Conservation (phyloP, 73 alveolate species). For the Halteria grandinella region DNA sequence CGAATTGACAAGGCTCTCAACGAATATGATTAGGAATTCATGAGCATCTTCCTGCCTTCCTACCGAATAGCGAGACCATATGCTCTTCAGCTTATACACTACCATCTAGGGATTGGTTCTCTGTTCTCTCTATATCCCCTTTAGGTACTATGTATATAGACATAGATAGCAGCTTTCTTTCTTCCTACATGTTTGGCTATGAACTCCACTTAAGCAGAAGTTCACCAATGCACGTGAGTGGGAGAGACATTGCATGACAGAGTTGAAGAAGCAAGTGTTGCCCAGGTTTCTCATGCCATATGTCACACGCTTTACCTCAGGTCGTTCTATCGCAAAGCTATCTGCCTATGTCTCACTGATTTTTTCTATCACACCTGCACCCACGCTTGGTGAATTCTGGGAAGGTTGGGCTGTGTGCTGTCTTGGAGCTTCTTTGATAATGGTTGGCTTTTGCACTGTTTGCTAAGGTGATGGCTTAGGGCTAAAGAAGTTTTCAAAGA, state of each 20-base stretch:
- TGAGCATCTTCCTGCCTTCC: slow-evolving; percentile 73
- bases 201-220: slow-evolving; percentile 2
- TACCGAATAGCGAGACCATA: slow-evolving; percentile 16
- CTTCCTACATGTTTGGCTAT: slow-evolving; percentile 21
- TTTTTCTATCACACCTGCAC: neutral
- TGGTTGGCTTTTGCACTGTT: neutral
- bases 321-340: neutral
- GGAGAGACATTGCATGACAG: slow-evolving; percentile 69
- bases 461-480: neutral
- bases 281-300: slow-evolving; percentile 64
- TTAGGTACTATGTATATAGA: neutral
- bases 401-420: neutral
- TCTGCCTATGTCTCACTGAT: slow-evolving; percentile 19
- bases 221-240: slow-evolving; percentile 54
- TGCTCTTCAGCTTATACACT: slow-evolving; percentile 16
- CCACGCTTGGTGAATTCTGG: neutral
- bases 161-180: slow-evolving; percentile 45
- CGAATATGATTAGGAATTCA: slow-evolving; percentile 46
- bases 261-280: slow-evolving; percentile 83
- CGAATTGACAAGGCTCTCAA: slow-evolving; percentile 31
- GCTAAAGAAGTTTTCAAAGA: no score
- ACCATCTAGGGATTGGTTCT: neutral
- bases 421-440: neutral
- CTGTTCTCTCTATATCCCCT: neutral
- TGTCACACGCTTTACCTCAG: neutral